Conservation (phyloP, 495 filamentous ascomycete genomes). For the Penicillium cinerascens region DNA sequence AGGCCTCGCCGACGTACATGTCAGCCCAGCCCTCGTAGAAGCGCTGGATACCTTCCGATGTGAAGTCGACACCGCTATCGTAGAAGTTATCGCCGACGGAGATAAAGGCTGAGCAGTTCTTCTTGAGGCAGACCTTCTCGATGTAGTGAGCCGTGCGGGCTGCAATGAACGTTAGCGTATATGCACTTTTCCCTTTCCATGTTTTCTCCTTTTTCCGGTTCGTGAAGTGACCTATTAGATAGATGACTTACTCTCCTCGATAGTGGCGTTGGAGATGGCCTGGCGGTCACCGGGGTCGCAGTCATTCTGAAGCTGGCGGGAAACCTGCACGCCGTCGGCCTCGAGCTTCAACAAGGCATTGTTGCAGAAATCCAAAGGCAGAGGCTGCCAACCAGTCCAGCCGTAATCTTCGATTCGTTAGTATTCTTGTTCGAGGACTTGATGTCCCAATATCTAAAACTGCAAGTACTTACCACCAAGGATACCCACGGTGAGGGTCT, state of each 20-base stretch:
- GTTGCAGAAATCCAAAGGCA: conserved; percentile 18
- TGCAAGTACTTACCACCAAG: conserved; percentile 12
- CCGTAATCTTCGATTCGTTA: conserved; percentile 12
- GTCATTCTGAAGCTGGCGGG: conserved; percentile 16
- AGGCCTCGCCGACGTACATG: conserved; percentile 18
- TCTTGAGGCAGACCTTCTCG: conserved; percentile 13
- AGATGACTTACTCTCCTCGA: conserved; percentile 13
- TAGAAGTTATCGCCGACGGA: conserved; percentile 25
- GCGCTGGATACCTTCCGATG: conserved; percentile 15
- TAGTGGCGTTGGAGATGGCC: conserved; percentile 14
- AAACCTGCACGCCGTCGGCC: conserved; percentile 8
- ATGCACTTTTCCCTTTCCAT: not conserved
- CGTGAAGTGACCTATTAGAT: not conserved
- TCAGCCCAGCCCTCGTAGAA: conserved; percentile 19
- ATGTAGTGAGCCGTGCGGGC: conserved; percentile 16
- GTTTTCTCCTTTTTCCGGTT: not conserved
- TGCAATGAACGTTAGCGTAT: not conserved
- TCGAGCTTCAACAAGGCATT: conserved; percentile 9
- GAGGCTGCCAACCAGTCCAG: conserved; percentile 21
- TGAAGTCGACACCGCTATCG: conserved; percentile 20
- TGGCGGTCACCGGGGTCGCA: conserved; percentile 18
- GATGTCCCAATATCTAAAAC: not conserved
- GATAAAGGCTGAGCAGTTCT: conserved; percentile 17
- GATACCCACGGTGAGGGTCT: conserved; percentile 14
- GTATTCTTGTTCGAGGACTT: not conserved